Evolutionary conservation across 495 filamentous ascomycete species (phyloP).

Genomic region (Annulohypoxylon maeteangense): DNA sequence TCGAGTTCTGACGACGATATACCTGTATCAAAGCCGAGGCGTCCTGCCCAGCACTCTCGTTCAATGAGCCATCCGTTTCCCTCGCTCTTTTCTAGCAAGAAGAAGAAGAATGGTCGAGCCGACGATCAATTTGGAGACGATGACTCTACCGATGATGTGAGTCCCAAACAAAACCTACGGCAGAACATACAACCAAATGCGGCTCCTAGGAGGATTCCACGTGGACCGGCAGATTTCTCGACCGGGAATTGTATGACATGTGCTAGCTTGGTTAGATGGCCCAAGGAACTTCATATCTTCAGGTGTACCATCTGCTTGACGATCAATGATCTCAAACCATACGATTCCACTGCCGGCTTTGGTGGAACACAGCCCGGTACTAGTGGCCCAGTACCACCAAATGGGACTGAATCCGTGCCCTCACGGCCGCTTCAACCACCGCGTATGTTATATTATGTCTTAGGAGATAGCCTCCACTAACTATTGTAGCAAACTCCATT

Average conservation of each 20-base stretch:
- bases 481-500: conserved; percentile 39
- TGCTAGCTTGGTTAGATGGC: conserved; percentile 84
- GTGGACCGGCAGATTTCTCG: conserved; percentile 56
- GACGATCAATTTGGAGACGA: conserved; percentile 40
- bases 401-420: conserved; percentile 17
- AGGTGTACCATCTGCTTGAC: conserved; percentile 88
- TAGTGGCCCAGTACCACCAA: conserved; percentile 20
- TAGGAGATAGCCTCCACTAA: conserved; percentile 21
- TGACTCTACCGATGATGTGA: conserved; percentile 42
- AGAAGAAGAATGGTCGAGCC: conserved; percentile 54
- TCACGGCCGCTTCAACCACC: conserved; percentile 21
- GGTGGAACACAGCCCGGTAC: conserved; percentile 28
- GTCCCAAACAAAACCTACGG: conserved; percentile 38
- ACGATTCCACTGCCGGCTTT: conserved; percentile 23
- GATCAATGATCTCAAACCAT: conserved; percentile 80
- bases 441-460: conserved; percentile 33
- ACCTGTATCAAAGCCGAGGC: conserved; percentile 47
- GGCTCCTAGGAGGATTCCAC: conserved; percentile 41
- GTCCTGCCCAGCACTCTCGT: conserved; percentile 64
- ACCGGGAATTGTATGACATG: conserved; percentile 86
- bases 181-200: conserved; percentile 44
- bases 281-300: conserved; percentile 77
- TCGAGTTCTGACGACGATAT: conserved; percentile 58
- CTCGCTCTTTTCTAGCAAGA: conserved; percentile 68
- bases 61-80: conserved; percentile 83